These are phyloP conservation scores for Hypoxylon sp. DNA, from an alignment of 2,329 filamentous ascomycete species.

Conservation along the genomic window DNA sequence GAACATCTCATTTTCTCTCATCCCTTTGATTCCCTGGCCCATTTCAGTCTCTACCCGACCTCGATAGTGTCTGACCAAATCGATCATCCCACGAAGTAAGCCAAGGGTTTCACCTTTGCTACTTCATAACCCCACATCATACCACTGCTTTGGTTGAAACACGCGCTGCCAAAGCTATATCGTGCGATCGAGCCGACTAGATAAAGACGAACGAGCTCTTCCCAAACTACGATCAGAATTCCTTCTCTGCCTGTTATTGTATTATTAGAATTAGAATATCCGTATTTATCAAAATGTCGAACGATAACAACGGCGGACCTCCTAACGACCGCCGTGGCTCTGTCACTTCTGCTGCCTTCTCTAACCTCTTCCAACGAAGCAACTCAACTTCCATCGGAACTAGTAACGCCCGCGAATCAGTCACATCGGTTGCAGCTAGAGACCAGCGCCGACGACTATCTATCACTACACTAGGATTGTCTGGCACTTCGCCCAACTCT, in stretches of 20 bases:
- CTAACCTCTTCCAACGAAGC: slow-evolving; percentile 72
- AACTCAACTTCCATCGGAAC: slow-evolving; percentile 65
- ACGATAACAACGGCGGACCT: slow-evolving; percentile 50
- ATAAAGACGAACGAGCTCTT: slow-evolving; percentile 20
- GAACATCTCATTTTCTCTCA: slow-evolving; percentile 33
- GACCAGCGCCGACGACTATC: slow-evolving; percentile 78
- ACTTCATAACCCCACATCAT: slow-evolving; percentile 42
- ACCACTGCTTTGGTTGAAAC: slow-evolving; percentile 36
- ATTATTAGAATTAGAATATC: slow-evolving; percentile 10
- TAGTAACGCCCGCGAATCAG: slow-evolving; percentile 47
- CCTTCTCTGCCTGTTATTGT: slow-evolving; percentile 23
- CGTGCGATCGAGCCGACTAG: slow-evolving; percentile 35
- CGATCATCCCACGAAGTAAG: slow-evolving; percentile 33
- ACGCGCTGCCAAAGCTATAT: slow-evolving; percentile 26
- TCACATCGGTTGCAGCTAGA: slow-evolving; percentile 48
- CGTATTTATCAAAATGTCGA: slow-evolving; percentile 51
- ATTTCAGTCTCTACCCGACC: slow-evolving; percentile 13
- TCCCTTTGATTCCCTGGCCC: slow-evolving; percentile 9
- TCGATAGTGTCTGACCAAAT: slow-evolving; percentile 26
- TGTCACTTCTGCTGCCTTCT: slow-evolving; percentile 70
- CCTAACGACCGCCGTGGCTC: slow-evolving; percentile 66
- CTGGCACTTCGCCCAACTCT: slow-evolving; percentile 76
- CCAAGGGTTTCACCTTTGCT: slow-evolving; percentile 35
- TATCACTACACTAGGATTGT: slow-evolving; percentile 81
- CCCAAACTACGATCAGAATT: slow-evolving; percentile 3